Evolutionary conservation across 1,139 yeast genomes (phyloP).

Genomic region (Taphrina wiesneri): DNA sequence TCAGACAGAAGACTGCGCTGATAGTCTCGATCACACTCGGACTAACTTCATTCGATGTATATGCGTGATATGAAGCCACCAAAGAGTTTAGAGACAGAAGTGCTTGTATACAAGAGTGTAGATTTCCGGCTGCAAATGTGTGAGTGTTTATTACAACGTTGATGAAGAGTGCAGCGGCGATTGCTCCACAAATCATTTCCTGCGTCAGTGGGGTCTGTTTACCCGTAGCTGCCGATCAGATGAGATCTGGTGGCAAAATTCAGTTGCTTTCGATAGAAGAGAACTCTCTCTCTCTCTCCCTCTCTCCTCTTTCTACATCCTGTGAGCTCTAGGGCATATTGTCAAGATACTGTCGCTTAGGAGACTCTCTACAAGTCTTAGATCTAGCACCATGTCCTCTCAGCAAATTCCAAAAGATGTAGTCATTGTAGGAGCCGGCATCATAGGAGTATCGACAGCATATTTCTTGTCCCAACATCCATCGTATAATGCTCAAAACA

Average conservation of each 20-base stretch:
- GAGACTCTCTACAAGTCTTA: background rate
- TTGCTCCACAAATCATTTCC: too few relatives aligned
- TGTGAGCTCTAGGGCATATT: background rate
- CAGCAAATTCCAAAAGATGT: background rate
- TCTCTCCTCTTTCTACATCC: background rate
- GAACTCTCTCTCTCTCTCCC: too few relatives aligned
- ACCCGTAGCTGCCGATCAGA: background rate
- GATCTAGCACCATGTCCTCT: background rate
- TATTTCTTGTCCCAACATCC: constrained; percentile 85
- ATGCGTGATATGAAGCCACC: too few relatives aligned
- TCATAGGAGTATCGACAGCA: constrained; percentile 93
- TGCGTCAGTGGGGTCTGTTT: background rate
- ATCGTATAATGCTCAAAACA: constrained; percentile 64
- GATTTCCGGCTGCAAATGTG: too few relatives aligned
- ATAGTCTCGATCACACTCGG: too few relatives aligned
- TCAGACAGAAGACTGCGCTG: too few relatives aligned
- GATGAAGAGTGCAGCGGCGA: too few relatives aligned
- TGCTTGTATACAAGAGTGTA: too few relatives aligned
- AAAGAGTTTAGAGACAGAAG: too few relatives aligned
- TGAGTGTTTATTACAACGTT: too few relatives aligned
- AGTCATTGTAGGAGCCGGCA: constrained; percentile 71
- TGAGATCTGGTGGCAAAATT: background rate
- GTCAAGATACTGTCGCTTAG: background rate
- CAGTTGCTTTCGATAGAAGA: background rate
- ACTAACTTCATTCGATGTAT: too few relatives aligned